Evolutionary conservation across 108 stramenopile genomes (phyloP).

Genomic region (Pseudonitzschia multiseries): DNA sequence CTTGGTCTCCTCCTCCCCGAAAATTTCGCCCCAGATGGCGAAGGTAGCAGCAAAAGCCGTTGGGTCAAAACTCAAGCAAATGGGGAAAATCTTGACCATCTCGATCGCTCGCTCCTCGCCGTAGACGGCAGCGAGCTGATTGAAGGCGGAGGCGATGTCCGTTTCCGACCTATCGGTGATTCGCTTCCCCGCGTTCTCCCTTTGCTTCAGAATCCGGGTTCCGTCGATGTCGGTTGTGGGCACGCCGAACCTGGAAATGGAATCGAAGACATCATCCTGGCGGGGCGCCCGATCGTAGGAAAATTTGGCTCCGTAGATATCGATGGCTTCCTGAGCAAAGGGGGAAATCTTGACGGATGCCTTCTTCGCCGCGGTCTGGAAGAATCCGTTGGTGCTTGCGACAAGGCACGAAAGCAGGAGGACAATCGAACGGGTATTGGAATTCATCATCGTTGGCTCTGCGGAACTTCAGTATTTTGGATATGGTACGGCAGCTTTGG

Average conservation of each 20-base stretch:
- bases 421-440: neutral
- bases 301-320: constrained; percentile 54
- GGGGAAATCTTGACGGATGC: constrained; percentile 28
- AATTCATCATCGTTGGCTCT: neutral
- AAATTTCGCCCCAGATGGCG: constrained; percentile 60
- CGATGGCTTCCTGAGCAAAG: constrained; percentile 53
- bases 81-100: constrained; percentile 79
- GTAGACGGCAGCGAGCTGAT: constrained; percentile 68
- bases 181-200: constrained; percentile 6
- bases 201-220: constrained; percentile 20
- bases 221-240: constrained; percentile 57
- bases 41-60: constrained; percentile 57
- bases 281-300: constrained; percentile 24
- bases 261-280: constrained; percentile 8
- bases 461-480: neutral
- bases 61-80: constrained; percentile 66
- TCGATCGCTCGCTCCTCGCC: constrained; percentile 78
- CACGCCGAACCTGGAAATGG: constrained; percentile 61
- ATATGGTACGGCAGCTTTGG: neutral
- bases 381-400: constrained; percentile 13
- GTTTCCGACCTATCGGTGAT: constrained; percentile 49
- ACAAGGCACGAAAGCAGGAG: constrained; percentile 9
- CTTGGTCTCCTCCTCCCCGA: constrained; percentile 78
- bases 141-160: constrained; percentile 44
- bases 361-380: constrained; percentile 17